A percentile compares a stretch with the other conserved stretches of the same genome.
Evolutionary conservation across 805 yeast genomes (phyloP).

Genomic region (Candida peoriensis): DNA sequence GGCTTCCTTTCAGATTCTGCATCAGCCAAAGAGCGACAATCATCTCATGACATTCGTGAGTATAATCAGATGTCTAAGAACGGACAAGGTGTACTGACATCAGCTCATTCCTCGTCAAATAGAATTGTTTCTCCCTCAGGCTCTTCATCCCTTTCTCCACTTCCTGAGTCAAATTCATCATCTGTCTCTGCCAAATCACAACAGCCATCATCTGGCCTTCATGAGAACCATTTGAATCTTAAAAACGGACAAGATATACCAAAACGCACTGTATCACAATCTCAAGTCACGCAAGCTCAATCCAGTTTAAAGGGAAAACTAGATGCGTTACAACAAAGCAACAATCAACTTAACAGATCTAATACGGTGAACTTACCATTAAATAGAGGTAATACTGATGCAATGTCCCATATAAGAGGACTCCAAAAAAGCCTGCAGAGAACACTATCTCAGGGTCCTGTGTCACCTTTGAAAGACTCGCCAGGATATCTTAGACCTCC

Average conservation of each 20-base stretch:
- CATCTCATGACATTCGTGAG: no score
- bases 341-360: background rate
- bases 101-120: no score
- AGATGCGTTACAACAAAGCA: background rate
- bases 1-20: no score
- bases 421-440: background rate
- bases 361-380: background rate
- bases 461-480: no score
- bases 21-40: no score
- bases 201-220: background rate
- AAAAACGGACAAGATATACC: no score
- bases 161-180: background rate
- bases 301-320: background rate
- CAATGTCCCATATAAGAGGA: background rate
- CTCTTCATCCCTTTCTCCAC: background rate
- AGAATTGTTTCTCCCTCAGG: no score
- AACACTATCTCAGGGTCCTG: background rate
- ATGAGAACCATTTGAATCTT: no score
- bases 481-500: background rate
- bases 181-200: background rate
- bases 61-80: no score
- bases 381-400: background rate
- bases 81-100: no score
- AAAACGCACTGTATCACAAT: no score
- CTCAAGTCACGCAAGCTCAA: background rate